Evolutionary conservation across 2,329 filamentous ascomycete genomes (phyloP), one percentile per base, ranked within the genome.

Genomic region (Ophidiomyces ophidiicola): DNA sequence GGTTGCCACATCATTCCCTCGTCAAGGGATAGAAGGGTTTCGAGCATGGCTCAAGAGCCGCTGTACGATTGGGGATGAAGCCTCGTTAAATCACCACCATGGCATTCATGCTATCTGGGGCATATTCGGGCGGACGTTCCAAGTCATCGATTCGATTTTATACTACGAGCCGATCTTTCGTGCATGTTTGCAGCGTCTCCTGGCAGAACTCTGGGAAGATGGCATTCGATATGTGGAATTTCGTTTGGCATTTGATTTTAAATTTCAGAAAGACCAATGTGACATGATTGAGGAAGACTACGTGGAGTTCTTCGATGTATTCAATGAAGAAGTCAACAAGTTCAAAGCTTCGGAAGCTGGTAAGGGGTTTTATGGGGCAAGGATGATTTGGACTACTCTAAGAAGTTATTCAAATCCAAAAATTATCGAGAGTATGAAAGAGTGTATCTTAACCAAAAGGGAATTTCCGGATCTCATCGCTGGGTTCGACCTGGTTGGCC

Each of bases 101-200:
- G 85, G 87, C 2, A 70, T 85, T 14, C 79, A 88, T 55, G 79
- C 80, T 36, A 79, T 93, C 40, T 94, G 87, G 86, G 64, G 68
- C 17, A 86, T 88, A 53, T 94, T 94, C 60, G 66, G 64, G 36
- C 74, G 72, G 29, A 81, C 79, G 45, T 94, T 94, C 59, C 62
- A 71, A 3, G 73, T 88, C 2, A 70, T 88, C 32, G 74, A 75
- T 32, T 79, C 76, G n/a, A 73, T 94, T 36, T 69, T 94, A 37
- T 82, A 81, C 60, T 94, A 94, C 61, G 88, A 94, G 60, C 87
- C 87, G 10, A 83, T 94, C 46, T 88, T 82, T 62, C 76, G 85
- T 19, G 67, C 68, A 12, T 92, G 86, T 53, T 63, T 94, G 45
- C 75, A 72, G 19, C 71, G 74, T n/a, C 69, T 94, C 50, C 74